Base-by-base conservation (phyloP, 345 rosid genomes). In the Erysimum cheiranthoides region DNA sequence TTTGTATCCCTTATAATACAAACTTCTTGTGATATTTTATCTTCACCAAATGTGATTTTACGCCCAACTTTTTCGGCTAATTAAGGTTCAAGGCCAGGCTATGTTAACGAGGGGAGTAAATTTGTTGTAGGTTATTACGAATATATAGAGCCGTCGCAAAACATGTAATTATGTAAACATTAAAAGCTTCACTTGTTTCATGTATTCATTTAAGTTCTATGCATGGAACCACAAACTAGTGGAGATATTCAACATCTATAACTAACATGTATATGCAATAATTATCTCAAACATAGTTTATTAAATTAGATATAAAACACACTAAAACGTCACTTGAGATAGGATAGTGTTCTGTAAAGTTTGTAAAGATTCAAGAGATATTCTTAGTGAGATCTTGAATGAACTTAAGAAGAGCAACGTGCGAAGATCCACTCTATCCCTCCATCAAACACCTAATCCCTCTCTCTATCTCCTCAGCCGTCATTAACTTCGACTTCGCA, bases 371-470 rank as follows among this genome's bases (percentile, higher is more conserved):
- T 53, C 58, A 53, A 53, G 58, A 1, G 4, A 53, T 12, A 28
- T 53, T 53, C 8, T 53, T 53, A 5, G 9, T 25, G 59, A 77
- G 76, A 58, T 82, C 78, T 5, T 34, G 4, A 2, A 84, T 72
- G 17, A 81, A 79, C 38, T 70, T 71, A 1, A 40, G 43, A 35
- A 78, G 4, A 1, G 65, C 31, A 28, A 46, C 0, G 36, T 54
- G n/a, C 2, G 85, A 73, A 63, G 85, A 77, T 47, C 84, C 84
- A 78, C 81, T 49, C 36, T 70, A 8, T 31, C 62, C 69, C 85
- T 73, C 80, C 87, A 82, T 80, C 73, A 82, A 17, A 0, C 60
- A 8, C n/a, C 31, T 34, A 4, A 85, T n/a, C 5, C 76, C 85
- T 13, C 36, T 74, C 77, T 78, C 83, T 17, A 81, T 74, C 8